phyloP scores from a whole-genome alignment of 345 rosid species.

The Turritis glabra region DNA sequence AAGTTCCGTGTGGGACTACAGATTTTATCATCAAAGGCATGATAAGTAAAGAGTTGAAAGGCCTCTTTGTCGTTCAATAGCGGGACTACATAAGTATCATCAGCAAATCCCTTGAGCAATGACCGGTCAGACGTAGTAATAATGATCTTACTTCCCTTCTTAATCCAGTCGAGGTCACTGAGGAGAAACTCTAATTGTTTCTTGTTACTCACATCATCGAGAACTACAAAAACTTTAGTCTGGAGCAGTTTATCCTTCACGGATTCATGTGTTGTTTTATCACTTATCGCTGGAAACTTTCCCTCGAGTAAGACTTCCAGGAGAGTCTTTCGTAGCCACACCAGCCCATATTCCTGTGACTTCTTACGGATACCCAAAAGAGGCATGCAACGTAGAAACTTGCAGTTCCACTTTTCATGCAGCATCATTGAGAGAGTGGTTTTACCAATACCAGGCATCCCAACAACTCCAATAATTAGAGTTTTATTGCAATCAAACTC shows the following conservation, averaged over 20 bases:
- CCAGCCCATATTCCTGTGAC: neutral
- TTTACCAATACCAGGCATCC: slow-evolving; percentile 29
- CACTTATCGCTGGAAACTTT: too few relatives aligned
- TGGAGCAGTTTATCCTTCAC: neutral
- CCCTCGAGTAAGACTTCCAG: slow-evolving; percentile 15
- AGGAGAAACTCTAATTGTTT: slow-evolving; percentile 6
- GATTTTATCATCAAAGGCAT: neutral
- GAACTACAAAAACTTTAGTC: neutral
- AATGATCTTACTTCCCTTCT: slow-evolving; percentile 29
- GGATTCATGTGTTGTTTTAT: neutral
- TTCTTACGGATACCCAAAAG: neutral
- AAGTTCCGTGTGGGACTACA: neutral
- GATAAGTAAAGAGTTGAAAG: neutral
- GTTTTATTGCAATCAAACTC: neutral
- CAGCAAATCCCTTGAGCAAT: neutral
- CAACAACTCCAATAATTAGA: slow-evolving; percentile 30
- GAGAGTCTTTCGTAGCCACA: slow-evolving; percentile 4
- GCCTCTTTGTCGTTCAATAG: neutral
- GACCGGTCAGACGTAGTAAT: slow-evolving; percentile 26
- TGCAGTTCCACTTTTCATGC: neutral
- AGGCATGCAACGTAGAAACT: neutral
- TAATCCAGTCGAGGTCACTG: neutral
- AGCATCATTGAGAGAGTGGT: neutral
- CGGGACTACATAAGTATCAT: neutral
- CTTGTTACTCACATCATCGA: slow-evolving; percentile 11